Base-by-base conservation (phyloP, 2,329 filamentous ascomycete genomes). In the Clonostachys sp. region DNA sequence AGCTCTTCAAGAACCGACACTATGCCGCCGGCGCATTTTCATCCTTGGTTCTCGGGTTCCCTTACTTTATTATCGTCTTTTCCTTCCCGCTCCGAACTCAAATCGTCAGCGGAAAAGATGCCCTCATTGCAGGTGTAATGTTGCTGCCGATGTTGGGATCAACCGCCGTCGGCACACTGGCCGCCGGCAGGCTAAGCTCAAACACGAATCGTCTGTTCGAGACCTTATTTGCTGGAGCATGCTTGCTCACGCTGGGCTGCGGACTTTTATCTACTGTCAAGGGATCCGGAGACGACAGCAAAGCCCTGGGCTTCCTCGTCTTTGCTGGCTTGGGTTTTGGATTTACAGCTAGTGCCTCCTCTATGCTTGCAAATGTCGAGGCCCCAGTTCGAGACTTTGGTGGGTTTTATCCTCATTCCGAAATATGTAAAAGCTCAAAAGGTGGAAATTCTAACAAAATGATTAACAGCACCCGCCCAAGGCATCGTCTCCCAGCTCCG, bases 321-420 rank as follows among this genome's bases (percentile, higher is more conserved):
- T 72, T 80, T 46, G 62, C 76, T n/a, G 77, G 77, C 4, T 57
- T 80, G 33, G 77, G 77, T 0, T 78, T 77, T 50, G 77, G 77
- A 0, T 54, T 80, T 35, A 68, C 70, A 4, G 70, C 74, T 3
- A 62, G 75, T 2, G 66, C 68, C 3, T 64, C 72, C 4, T 80
- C 75, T 1, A 74, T 78, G 53, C 51, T 76, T 14, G 69, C 70
- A 2, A 53, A 56, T 3, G 51, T 66, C 3, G 72, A 75, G 52
- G 64, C 73, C 12, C 64, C 73, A 0, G 59, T 67, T 12, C 56
- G 59, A 33, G 71, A 80, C 33, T 72, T 74, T 50, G 74, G 75
- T 77, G 58, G 53, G 65, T 55, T 41, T 6, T 10, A 30, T 10
- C 9, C 16, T 17, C 14, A 16, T 12, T 10, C 40, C 20, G 17